phyloP scores from a whole-genome alignment of 352 stramenopile species.

The Globisporangium orthogonon region DNA sequence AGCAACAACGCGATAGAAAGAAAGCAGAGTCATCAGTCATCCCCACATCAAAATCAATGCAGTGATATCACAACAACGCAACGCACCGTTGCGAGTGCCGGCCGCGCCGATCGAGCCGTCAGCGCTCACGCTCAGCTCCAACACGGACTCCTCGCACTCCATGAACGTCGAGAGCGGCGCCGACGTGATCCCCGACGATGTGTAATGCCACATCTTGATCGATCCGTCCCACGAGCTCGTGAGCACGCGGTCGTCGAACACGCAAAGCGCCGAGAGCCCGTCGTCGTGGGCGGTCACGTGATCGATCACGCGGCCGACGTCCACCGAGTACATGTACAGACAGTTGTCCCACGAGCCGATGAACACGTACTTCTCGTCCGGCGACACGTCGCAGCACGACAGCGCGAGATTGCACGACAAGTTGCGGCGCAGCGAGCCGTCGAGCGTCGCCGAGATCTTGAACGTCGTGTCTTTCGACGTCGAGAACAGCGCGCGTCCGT shows the following conservation, averaged over 20 bases:
- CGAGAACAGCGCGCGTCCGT: constrained; percentile 61
- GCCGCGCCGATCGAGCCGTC: constrained; percentile 56
- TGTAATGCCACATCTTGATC: constrained; percentile 80
- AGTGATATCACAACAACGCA: background rate
- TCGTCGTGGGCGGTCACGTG: constrained; percentile 80
- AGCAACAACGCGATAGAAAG: too few relatives aligned
- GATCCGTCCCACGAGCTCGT: constrained; percentile 73
- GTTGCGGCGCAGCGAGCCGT: constrained; percentile 57
- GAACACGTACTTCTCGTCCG: constrained; percentile 81
- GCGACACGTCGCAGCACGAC: constrained; percentile 74
- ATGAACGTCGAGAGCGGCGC: constrained; percentile 62
- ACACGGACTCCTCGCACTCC: constrained; percentile 69
- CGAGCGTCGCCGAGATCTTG: constrained; percentile 63
- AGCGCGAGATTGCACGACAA: constrained; percentile 71
- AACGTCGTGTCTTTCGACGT: constrained; percentile 72
- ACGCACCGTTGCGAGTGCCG: constrained; percentile 43
- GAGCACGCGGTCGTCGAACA: constrained; percentile 68
- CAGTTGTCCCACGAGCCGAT: constrained; percentile 79
- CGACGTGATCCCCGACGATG: constrained; percentile 51
- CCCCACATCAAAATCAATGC: too few relatives aligned
- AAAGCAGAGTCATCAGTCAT: too few relatives aligned
- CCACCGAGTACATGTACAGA: constrained; percentile 87
- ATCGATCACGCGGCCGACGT: constrained; percentile 72
- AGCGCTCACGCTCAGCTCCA: constrained; percentile 58
- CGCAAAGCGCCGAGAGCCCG: constrained; percentile 64